phyloP scores from a whole-genome alignment of 1,284 basidiomycete genomes.

The Hemileia vastatrix region DNA sequence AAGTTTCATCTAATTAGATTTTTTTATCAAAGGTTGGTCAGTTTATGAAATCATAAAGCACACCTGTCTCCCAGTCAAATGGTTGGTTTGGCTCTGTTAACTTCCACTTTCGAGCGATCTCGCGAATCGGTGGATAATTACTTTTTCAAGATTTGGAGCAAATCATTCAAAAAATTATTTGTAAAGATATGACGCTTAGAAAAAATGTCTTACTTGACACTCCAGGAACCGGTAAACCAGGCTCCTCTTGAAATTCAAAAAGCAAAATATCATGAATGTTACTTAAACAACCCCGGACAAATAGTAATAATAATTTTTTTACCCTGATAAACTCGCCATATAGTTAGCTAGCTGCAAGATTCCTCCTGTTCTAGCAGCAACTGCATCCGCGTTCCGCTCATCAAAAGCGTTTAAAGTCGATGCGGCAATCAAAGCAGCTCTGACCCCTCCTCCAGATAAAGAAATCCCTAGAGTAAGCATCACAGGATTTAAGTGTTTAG shows the following conservation, averaged over 20 bases:
- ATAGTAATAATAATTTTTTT: not conserved
- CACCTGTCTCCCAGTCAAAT: slow-evolving; percentile 14
- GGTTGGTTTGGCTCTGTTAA: slow-evolving; percentile 18
- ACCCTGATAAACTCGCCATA: slow-evolving; percentile 15
- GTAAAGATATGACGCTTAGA: not conserved
- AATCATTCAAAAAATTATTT: not conserved
- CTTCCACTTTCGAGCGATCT: slow-evolving; percentile 7
- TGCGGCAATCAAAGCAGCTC: slow-evolving; percentile 15
- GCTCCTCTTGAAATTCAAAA: slow-evolving; percentile 3
- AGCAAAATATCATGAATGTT: not conserved
- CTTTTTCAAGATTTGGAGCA: not conserved
- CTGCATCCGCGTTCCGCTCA: slow-evolving; percentile 8
- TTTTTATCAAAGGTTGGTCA: too few species aligned
- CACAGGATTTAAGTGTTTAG: not conserved
- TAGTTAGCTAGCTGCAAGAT: slow-evolving; percentile 19
- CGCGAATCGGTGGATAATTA: slow-evolving; percentile 12
- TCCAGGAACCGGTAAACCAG: slow-evolving; percentile 22
- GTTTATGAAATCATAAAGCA: too few species aligned
- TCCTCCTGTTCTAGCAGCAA: slow-evolving; percentile 12
- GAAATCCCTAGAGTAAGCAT: not conserved
- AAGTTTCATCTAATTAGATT: too few species aligned
- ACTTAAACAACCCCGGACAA: not conserved
- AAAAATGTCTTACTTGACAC: not conserved
- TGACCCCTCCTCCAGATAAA: slow-evolving; percentile 17
- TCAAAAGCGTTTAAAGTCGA: slow-evolving; percentile 16